Evolutionary conservation across 1,284 basidiomycete species (phyloP).

Genomic region (Veloboletus limbatus): DNA sequence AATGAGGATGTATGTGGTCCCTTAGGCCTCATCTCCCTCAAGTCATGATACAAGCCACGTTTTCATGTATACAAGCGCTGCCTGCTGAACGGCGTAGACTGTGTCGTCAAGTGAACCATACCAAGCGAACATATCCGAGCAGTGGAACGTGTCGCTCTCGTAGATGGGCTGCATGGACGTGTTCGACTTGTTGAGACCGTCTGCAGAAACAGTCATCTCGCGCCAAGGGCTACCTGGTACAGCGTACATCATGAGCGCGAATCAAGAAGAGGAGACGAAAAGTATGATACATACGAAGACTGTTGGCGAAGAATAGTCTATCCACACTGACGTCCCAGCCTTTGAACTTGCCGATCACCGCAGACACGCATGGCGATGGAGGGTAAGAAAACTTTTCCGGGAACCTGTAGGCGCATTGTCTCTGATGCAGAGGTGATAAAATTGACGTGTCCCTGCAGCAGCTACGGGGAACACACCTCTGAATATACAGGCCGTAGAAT

Average conservation of each 20-base stretch:
- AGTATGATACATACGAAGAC: constrained; percentile 46
- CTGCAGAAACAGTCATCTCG: constrained; percentile 63
- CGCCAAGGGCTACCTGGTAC: constrained; percentile 75
- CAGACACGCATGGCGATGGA: constrained; percentile 38
- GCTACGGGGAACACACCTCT: constrained; percentile 40
- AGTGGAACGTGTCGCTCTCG: constrained; percentile 62
- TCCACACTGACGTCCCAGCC: constrained; percentile 62
- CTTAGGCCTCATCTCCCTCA: no score
- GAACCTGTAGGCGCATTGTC: constrained; percentile 63
- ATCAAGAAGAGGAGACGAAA: background rate
- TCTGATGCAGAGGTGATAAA: constrained; percentile 34
- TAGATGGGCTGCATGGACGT: constrained; percentile 54
- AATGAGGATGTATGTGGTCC: no score
- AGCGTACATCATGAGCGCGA: constrained; percentile 4
- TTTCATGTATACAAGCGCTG: constrained; percentile 44
- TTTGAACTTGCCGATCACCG: constrained; percentile 49
- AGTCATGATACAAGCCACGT: constrained; percentile 43
- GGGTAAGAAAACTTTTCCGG: constrained; percentile 49
- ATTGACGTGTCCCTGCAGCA: background rate
- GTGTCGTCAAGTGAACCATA: constrained; percentile 48
- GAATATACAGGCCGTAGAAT: constrained; percentile 55
- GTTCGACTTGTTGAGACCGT: constrained; percentile 45
- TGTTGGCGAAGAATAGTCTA: constrained; percentile 68
- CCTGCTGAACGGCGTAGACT: constrained; percentile 50
- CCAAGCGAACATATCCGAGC: constrained; percentile 51